phyloP scores from a whole-genome alignment of 768 basidiomycete species.

The Rhodotorula graminis region DNA sequence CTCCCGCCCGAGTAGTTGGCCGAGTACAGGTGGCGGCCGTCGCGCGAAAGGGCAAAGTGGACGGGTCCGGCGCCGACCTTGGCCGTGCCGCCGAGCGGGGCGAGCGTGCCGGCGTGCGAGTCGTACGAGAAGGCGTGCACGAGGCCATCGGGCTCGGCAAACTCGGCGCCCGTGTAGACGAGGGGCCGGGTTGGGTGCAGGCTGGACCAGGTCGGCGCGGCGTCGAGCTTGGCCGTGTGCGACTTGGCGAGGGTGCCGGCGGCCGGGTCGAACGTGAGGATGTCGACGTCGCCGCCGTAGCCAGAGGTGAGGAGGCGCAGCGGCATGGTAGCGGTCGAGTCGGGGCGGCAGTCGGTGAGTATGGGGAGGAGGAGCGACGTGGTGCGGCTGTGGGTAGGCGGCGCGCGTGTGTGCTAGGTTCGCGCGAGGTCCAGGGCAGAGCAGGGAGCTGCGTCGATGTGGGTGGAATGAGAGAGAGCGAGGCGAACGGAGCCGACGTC shows the following conservation, averaged over 20 bases:
- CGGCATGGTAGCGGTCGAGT: not conserved
- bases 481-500: not conserved
- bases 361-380: not conserved
- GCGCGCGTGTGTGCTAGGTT: too few species aligned
- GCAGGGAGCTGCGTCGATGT: too few species aligned
- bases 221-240: not conserved
- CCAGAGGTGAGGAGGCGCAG: slow-evolving; percentile 14
- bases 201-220: slow-evolving; percentile 29
- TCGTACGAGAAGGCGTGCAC: slow-evolving; percentile 11
- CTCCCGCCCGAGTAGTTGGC: slow-evolving; percentile 30
- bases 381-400: too few species aligned
- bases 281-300: slow-evolving; percentile 27
- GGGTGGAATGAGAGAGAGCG: not conserved
- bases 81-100: not conserved
- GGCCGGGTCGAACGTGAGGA: slow-evolving; percentile 11
- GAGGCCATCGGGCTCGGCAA: slow-evolving; percentile 15
- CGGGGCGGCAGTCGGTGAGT: not conserved
- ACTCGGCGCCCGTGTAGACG: slow-evolving; percentile 35
- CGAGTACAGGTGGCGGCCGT: slow-evolving; percentile 5
- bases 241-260: not conserved
- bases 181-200: not conserved
- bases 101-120: not conserved
- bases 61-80: slow-evolving; percentile 21
- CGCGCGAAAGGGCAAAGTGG: not conserved
- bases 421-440: too few species aligned